Percentiles rank a stretch among this genome's conserved stretches.
Conservation (phyloP, 176 grass and related monocot genomes). For the Bothriochloa decipiens region DNA sequence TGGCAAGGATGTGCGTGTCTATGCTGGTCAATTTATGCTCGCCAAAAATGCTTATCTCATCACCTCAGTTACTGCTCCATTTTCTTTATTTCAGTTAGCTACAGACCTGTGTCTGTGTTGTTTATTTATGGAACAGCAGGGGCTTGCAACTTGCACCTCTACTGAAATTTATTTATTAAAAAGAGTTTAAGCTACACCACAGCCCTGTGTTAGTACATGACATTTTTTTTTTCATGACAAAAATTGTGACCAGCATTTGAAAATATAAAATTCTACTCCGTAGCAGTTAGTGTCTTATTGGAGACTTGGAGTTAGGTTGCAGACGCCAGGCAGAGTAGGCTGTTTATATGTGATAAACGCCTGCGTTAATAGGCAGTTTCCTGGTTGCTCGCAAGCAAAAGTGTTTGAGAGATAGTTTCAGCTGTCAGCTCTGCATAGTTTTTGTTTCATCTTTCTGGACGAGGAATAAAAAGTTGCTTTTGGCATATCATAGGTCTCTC, state of each 20-base stretch:
- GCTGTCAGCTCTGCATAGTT: background rate
- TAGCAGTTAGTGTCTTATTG: too few relatives aligned
- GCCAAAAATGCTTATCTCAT: constrained; percentile 9
- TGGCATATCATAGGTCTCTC: background rate
- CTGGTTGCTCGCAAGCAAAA: background rate
- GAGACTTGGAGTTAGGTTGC: constrained; percentile 47
- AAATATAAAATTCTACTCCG: background rate
- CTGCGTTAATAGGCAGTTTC: constrained; percentile 27
- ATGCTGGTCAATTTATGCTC: constrained; percentile 21
- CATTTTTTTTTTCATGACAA: background rate
- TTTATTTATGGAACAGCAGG: too few relatives aligned
- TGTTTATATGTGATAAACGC: constrained; percentile 3
- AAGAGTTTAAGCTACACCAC: too few relatives aligned
- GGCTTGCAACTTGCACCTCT: too few relatives aligned
- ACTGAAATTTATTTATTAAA: too few relatives aligned
- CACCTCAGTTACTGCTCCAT: background rate
- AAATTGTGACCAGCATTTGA: background rate
- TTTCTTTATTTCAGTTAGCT: background rate
- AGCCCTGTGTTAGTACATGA: background rate
- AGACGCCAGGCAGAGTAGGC: too few relatives aligned
- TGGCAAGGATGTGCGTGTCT: background rate
- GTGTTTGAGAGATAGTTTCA: background rate
- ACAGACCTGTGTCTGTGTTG: too few relatives aligned
- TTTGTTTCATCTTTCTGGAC: constrained; percentile 31
- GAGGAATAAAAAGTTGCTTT: constrained; percentile 35